A percentile compares a stretch with the other conserved stretches of the same genome.
These are phyloP conservation scores for Mucor indicus DNA, from an alignment of 371 early-diverging fungal species.

Conservation along the genomic window DNA sequence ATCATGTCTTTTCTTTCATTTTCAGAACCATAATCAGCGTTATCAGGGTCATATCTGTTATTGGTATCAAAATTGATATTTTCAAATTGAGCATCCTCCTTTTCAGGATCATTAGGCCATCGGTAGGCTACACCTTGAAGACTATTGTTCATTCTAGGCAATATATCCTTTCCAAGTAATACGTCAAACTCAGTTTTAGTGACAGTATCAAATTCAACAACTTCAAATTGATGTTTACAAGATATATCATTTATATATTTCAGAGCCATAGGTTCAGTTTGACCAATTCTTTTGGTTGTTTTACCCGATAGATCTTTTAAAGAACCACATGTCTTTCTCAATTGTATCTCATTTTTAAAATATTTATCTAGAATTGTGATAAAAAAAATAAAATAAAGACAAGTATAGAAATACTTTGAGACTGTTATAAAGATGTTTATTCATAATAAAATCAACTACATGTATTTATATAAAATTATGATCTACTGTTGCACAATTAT, in stretches of 20 bases:
- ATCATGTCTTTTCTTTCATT: not conserved
- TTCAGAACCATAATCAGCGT: constrained; percentile 1
- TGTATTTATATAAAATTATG: too few species aligned
- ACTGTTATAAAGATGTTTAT: too few species aligned
- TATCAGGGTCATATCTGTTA: constrained; percentile 1
- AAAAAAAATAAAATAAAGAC: too few species aligned
- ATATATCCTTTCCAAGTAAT: constrained; percentile 1
- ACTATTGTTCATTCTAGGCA: not conserved
- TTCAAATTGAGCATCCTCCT: constrained; percentile 3
- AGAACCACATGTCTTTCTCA: too few species aligned
- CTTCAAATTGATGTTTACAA: constrained; percentile 4
- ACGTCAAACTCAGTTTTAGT: not conserved
- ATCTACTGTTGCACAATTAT: too few species aligned
- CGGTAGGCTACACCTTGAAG: not conserved
- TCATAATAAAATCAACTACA: too few species aligned
- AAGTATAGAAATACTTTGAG: too few species aligned
- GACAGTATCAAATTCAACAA: constrained; percentile 8
- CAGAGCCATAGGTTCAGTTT: not conserved
- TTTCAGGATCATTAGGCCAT: constrained; percentile 9
- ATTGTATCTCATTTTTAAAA: too few species aligned
- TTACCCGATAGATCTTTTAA: too few species aligned
- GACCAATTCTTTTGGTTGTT: constrained; percentile 6
- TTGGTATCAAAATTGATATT: constrained; percentile 2
- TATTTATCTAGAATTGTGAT: too few species aligned
- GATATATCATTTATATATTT: not conserved